Conservation (phyloP, 257 asterid genomes). For the Galeopsis tetrahit region DNA sequence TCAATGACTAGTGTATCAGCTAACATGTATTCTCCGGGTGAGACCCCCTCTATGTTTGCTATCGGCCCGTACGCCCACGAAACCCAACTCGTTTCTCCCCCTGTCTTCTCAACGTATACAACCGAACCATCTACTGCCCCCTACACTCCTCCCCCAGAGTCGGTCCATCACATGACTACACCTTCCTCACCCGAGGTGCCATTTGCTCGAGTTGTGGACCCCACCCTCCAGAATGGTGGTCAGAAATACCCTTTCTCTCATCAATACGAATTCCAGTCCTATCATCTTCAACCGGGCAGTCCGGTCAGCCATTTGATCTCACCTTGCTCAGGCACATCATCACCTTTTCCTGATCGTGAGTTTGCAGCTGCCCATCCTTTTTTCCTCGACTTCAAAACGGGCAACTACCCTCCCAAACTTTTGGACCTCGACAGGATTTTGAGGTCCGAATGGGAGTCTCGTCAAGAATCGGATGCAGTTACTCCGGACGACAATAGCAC, state of each 20-base stretch:
- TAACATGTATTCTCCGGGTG: constrained; percentile 82
- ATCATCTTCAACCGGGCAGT: constrained; percentile 95
- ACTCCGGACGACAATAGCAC: constrained; percentile 64
- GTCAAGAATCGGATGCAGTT: constrained; percentile 68
- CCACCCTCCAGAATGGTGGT: constrained; percentile 59
- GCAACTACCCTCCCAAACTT: constrained; percentile 58
- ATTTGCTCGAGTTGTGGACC: constrained; percentile 85
- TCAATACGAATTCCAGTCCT: constrained; percentile 78
- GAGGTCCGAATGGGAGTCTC: constrained; percentile 66
- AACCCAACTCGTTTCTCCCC: constrained; percentile 93
- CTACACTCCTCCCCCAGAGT: constrained; percentile 94
- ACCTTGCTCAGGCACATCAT: constrained; percentile 85
- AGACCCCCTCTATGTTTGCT: constrained; percentile 82
- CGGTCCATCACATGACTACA: constrained; percentile 69
- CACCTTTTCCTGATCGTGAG: constrained; percentile 80
- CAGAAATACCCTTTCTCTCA: constrained; percentile 60
- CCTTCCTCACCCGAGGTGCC: constrained; percentile 99
- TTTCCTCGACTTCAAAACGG: constrained; percentile 61
- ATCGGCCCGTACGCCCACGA: constrained; percentile 95
- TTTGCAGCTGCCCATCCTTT: constrained; percentile 56
- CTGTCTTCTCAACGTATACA: constrained; percentile 83
- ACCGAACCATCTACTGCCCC: constrained; percentile 99
- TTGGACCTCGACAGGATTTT: constrained; percentile 80
- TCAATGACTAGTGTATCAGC: constrained; percentile 65
- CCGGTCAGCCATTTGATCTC: constrained; percentile 95